Base-by-base conservation (phyloP, 2,329 filamentous ascomycete species). In the Nemania sp. region DNA sequence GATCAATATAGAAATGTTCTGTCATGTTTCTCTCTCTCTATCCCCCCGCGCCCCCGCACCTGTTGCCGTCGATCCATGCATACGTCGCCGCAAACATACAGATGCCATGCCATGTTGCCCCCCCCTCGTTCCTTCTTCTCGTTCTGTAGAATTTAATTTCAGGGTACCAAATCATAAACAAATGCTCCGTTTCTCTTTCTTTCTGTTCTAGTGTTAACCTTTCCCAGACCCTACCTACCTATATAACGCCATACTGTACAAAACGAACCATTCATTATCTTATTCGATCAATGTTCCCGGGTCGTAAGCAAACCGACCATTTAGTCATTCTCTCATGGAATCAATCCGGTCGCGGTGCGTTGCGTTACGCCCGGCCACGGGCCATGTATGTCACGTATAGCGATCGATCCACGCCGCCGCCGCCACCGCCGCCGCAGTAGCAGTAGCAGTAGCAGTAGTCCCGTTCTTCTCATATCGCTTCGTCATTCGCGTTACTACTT, bases 181-280 rank as follows among this genome's bases (percentile, higher is more conserved):
- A n/a, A 53, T 32, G 35, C 42, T 37, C 29, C n/a, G 25, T 6
- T 43, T 54, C 40, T 48, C 25, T 29, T n/a, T n/a, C n/a, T 52
- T 12, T 60, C 43, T 58, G 55, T 48, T 57, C 50, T 59, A 42
- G 45, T 52, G 35, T 62, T 29, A 29, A 29, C 25, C 25, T 29
- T 29, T 29, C 46, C 55, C 5, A 9, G 46, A 54, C 55, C 47
- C 60, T 29, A n/a, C n/a, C n/a, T n/a, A n/a, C n/a, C n/a, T n/a
- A n/a, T n/a, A 29, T 32, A 50, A 57, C 49, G 60, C 60, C 60
- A 48, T 57, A 18, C 47, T 15, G 54, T 54, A 35, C 42, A 57
- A 46, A 53, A 40, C 37, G 35, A n/a, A n/a, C n/a, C n/a, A n/a
- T n/a, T n/a, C n/a, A n/a, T n/a, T n/a, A n/a, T n/a, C n/a, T 7